Conservation (phyloP, 352 stramenopile genomes). For the Globisporangium mamillatum region DNA sequence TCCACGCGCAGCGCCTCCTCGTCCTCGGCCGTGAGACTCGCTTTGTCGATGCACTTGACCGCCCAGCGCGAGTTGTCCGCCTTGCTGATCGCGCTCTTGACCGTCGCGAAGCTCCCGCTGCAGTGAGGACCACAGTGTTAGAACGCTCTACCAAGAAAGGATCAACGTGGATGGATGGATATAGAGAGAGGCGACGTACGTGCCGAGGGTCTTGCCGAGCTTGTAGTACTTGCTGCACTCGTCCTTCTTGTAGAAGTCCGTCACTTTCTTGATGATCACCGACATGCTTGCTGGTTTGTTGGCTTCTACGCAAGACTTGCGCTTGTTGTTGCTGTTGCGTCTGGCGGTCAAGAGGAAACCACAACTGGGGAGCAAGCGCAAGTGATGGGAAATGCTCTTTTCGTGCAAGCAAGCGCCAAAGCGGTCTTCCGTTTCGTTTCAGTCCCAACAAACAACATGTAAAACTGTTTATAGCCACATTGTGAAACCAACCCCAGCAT, state of each 20-base stretch:
- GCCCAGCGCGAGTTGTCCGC: constrained; percentile 75
- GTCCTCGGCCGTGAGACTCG: constrained; percentile 73
- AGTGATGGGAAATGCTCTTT: neutral
- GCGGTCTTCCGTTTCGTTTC: constrained; percentile 5
- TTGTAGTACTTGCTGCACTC: constrained; percentile 90
- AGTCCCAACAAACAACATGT: neutral
- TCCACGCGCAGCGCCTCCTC: constrained; percentile 80
- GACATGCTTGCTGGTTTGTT: constrained; percentile 39
- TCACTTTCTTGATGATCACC: constrained; percentile 83
- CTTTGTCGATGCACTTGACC: constrained; percentile 86
- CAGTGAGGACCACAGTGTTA: no score
- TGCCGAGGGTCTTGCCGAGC: constrained; percentile 84
- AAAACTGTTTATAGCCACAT: neutral
- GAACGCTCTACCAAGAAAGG: no score
- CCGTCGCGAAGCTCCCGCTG: constrained; percentile 83
- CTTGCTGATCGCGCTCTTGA: constrained; percentile 81
- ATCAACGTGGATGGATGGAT: no score
- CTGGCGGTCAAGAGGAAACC: neutral
- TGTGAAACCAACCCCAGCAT: neutral
- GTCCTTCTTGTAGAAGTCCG: constrained; percentile 87
- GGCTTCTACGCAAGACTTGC: neutral
- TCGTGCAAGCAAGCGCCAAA: neutral
- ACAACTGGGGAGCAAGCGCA: neutral
- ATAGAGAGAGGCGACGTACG: constrained; percentile 45
- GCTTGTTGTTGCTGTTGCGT: neutral